Evolutionary conservation across 495 filamentous ascomycete species (phyloP).

Genomic region (Penicillium egyptiacum): DNA sequence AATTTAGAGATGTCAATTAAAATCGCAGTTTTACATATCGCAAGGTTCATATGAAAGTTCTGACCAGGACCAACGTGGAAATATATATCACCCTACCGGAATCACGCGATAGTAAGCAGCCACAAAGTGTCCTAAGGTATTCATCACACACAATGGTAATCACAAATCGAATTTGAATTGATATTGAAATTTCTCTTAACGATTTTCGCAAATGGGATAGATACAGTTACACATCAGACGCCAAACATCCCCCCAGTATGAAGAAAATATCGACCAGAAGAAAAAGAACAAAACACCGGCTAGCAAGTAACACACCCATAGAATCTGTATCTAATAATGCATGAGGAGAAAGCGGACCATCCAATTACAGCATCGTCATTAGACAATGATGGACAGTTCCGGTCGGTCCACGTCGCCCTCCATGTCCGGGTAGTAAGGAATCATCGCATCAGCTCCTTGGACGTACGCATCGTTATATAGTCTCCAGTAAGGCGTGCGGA

Average conservation of each 20-base stretch:
- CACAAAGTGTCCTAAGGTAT: neutral
- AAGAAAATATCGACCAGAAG: slow-evolving; percentile 15
- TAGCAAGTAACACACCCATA: slow-evolving; percentile 21
- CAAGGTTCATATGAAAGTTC: too few relatives aligned
- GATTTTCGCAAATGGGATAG: slow-evolving; percentile 30
- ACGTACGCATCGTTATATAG: slow-evolving; percentile 98
- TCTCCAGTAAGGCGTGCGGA: slow-evolving; percentile 88
- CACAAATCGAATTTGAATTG: neutral
- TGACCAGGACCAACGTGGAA: too few relatives aligned
- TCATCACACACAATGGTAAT: neutral
- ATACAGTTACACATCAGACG: slow-evolving; percentile 27
- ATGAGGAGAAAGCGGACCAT: slow-evolving; percentile 21
- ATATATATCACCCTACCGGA: slow-evolving; percentile 6
- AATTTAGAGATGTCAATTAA: too few relatives aligned
- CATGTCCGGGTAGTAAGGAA: slow-evolving; percentile 89
- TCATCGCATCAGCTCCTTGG: slow-evolving; percentile 86
- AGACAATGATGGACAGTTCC: slow-evolving; percentile 84
- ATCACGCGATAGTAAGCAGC: neutral
- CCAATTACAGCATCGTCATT: slow-evolving; percentile 29
- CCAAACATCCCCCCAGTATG: slow-evolving; percentile 31
- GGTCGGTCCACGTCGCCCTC: slow-evolving; percentile 73
- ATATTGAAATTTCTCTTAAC: slow-evolving; percentile 13
- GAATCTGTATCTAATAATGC: slow-evolving; percentile 18
- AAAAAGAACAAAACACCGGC: slow-evolving; percentile 26
- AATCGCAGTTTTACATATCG: neutral